Evolutionary conservation across 2,329 filamentous ascomycete species (phyloP).

Genomic region (Coniella lustricola): DNA sequence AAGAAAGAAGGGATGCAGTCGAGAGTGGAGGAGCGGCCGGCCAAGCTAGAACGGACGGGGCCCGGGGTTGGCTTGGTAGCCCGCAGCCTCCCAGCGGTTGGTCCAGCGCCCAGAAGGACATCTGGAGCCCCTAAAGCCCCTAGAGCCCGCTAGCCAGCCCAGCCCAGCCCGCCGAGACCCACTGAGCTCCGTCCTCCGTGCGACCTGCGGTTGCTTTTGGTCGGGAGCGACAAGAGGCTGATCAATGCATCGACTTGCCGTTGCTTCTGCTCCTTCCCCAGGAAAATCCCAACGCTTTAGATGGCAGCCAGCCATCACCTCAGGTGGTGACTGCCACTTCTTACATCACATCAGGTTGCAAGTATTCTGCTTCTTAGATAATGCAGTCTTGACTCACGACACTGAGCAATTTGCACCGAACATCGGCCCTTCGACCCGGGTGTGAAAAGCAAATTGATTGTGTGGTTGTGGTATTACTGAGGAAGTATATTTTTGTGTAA

Average conservation of each 20-base stretch:
- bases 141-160: neutral
- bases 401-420: constrained; percentile 1
- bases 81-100: neutral
- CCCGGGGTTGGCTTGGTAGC: neutral
- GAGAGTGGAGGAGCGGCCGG: constrained; percentile 14
- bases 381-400: neutral
- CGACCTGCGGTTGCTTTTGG: neutral
- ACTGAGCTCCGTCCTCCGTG: too few relatives aligned
- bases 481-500: neutral
- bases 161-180: too few relatives aligned
- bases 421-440: neutral
- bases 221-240: too few relatives aligned
- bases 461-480: neutral
- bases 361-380: too few relatives aligned
- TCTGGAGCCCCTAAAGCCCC: neutral
- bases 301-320: neutral
- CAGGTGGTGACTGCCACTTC: neutral
- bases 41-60: neutral
- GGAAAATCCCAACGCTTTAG: neutral
- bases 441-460: neutral
- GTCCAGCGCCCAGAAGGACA: too few relatives aligned
- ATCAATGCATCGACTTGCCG: neutral
- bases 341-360: too few relatives aligned
- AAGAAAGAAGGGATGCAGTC: constrained; percentile 12
- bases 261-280: too few relatives aligned